Evolutionary conservation across 305 asterid genomes (phyloP), one percentile per base, ranked within the genome.

Genomic region (Euphrasia arctica): DNA sequence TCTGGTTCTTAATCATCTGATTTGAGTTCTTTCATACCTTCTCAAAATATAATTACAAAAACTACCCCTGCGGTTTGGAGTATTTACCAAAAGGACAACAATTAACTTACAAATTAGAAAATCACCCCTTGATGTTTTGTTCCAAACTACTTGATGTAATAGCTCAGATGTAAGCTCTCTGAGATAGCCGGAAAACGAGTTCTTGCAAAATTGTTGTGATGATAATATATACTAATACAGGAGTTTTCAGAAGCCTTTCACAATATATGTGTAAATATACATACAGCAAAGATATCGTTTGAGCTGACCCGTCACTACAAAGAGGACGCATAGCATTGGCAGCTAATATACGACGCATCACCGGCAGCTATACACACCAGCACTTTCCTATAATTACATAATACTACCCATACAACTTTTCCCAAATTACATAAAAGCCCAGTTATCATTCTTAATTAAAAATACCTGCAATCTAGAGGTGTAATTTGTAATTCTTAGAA

Each of bases 221-320:
- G 63, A 39, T 42, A 15, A 39, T n/a, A 52, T 1, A 29, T 43
- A 10, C 9, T 15, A 34, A 22, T 11, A 54, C 68, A 54, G 58
- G 63, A 69, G 55, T 55, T 55, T 42, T 29, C 71, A 54, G 36
- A 69, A 67, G 39, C 52, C 54, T 65, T 65, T 66, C 67, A 73
- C 45, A 65, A 59, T 70, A 81, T 5, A 39, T 39, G 43, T 39
- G 15, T 47, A 12, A 2, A 47, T 0, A 50, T 77, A 60, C 73
- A 66, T 60, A 62, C 41, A 22, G 65, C 32, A 64, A 66, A 60
- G 59, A 69, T 55, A 72, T 64, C 68, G 80, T 78, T 80, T 77
- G 34, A 41, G 79, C 83, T 72, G 84, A 74, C 87, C 92, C 92
- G 87, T 87, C 92, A 61, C 92, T 78, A 67, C 82, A 61, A 34